A percentile compares a stretch with the other conserved stretches of the same genome.
Conservation (phyloP, 495 filamentous ascomycete species). For the Hypoxylon fuscum region DNA sequence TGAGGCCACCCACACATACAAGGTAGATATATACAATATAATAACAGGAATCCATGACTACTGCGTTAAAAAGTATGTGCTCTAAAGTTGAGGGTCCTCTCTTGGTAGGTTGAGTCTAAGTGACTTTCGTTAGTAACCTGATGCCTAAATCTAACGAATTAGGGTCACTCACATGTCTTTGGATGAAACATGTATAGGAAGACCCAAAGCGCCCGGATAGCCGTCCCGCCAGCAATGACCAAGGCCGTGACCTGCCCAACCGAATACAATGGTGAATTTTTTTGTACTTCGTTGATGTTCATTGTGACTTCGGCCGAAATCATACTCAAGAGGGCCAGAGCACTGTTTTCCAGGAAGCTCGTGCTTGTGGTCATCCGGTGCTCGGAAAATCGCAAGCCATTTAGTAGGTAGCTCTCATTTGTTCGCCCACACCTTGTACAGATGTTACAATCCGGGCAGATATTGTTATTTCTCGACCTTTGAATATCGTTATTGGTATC, state of each 20-base stretch:
- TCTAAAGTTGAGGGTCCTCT: too few relatives aligned
- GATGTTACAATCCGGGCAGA: conserved; percentile 8
- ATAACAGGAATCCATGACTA: too few relatives aligned
- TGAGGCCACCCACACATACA: too few relatives aligned
- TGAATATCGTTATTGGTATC: background rate
- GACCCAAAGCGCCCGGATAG: conserved; percentile 31
- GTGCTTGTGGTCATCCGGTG: conserved; percentile 10
- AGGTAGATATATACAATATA: too few relatives aligned
- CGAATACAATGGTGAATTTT: conserved; percentile 16
- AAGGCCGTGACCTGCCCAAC: conserved; percentile 39
- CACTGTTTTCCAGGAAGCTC: conserved; percentile 26
- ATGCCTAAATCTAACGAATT: too few relatives aligned
- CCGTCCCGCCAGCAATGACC: conserved; percentile 29
- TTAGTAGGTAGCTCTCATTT: background rate
- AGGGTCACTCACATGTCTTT: too few relatives aligned
- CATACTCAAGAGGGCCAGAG: conserved; percentile 30
- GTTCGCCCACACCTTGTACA: conserved; percentile 14
- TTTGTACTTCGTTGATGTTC: conserved; percentile 16
- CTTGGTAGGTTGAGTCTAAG: too few relatives aligned
- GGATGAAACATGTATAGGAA: conserved; percentile 26
- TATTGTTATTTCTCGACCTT: background rate
- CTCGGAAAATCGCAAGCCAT: conserved; percentile 15
- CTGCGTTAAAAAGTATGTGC: too few relatives aligned
- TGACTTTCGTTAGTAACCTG: too few relatives aligned
- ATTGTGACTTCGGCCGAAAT: conserved; percentile 31